Base-by-base conservation (phyloP, 1,139 yeast genomes). In the Magnusiomyces sp. region DNA sequence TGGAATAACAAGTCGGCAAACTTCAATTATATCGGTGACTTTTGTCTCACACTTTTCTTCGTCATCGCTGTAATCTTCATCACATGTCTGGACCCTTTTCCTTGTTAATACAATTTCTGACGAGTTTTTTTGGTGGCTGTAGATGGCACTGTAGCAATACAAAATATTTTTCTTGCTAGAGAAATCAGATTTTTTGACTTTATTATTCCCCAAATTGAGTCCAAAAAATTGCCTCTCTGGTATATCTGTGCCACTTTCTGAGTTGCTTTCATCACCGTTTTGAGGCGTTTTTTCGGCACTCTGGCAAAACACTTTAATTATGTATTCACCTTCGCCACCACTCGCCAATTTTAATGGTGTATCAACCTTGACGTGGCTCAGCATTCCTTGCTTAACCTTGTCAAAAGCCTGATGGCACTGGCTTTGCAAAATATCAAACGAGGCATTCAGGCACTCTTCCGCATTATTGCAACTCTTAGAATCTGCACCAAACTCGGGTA, bases 341-440 rank as follows among this genome's bases (percentile, higher is more conserved):
- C n/a, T 40, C 2, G 38, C 14, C 11, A 48, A 32, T 13, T 16
- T 29, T 17, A 48, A 31, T 13, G 40, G 45, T 14, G 40, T 40
- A 31, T 27, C 19, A 20, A 36, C 33, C 41, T 33, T 32, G 5
- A 55, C 48, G 37, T 53, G 55, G 4, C 48, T 27, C 4, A 51
- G 48, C 50, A 57, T 47, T 1, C 53, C 53, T 11, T 41, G 36
- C 33, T 52, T 55, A 19, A 55, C 45, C 16, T 48, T 40, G 16
- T 48, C 50, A 46, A 58, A 56, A 20, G 40, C 34, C 20, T 17
- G 14, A 33, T 13, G 31, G 37, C 43, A 41, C 27, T 38, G 41
- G 39, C 10, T 43, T 17, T 32, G 39, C 29, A 46, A 23, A 31
- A 6, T 32, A 2, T 33, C 45, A 19, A 20, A 43, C 20, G 36